Conservation (phyloP, 164 flowering plant species). For the Vitis amurensis region DNA sequence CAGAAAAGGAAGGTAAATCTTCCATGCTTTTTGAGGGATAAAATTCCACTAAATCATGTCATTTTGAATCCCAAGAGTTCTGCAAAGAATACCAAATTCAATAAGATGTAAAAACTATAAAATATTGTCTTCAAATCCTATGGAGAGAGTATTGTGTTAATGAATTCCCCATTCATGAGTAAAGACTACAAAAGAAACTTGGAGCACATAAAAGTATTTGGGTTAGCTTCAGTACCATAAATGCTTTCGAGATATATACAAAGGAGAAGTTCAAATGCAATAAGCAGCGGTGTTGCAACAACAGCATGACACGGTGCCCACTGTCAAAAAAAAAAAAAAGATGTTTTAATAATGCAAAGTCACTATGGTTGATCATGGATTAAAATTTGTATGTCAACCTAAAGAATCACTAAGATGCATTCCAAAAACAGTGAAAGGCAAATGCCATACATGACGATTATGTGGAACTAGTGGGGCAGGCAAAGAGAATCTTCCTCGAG, state of each 20-base stretch:
- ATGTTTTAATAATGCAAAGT: not conserved
- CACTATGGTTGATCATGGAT: not conserved
- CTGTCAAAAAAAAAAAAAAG: constrained; percentile 37
- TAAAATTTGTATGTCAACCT: not conserved
- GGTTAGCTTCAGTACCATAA: constrained; percentile 44
- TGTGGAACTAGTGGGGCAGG: constrained; percentile 90
- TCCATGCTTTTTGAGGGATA: too few species aligned
- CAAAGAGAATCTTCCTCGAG: constrained; percentile 88
- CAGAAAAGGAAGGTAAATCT: too few species aligned
- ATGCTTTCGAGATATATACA: constrained; percentile 84
- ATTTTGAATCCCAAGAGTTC: too few species aligned
- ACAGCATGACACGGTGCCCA: constrained; percentile 99
- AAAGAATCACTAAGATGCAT: not conserved
- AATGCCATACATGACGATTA: constrained; percentile 73
- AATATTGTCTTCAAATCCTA: too few species aligned
- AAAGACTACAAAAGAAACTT: not conserved
- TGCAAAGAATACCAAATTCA: too few species aligned
- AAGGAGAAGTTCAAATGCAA: constrained; percentile 89
- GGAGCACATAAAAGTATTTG: not conserved
- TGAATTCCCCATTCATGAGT: not conserved
- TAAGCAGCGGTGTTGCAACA: constrained; percentile 78
- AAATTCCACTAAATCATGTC: too few species aligned
- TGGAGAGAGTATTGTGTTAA: too few species aligned
- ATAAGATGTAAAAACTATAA: too few species aligned
- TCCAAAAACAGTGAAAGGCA: not conserved